A percentile compares a stretch with the other conserved stretches of the same genome.
Evolutionary conservation across 306 rosid species (phyloP).

Genomic region (Dicorynia guianensis): DNA sequence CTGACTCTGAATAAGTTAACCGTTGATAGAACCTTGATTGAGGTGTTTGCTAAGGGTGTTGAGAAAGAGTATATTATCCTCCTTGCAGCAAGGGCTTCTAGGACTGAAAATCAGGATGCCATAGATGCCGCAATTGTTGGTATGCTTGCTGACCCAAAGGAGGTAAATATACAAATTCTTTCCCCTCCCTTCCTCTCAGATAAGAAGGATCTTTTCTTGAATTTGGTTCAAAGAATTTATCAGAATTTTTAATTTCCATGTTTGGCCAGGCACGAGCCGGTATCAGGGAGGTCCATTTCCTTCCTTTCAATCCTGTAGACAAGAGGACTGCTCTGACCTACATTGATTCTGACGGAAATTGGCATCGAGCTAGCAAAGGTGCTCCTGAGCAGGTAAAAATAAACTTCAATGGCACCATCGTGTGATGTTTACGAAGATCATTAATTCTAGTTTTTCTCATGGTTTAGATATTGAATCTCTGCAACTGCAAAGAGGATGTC

Average conservation of each 20-base stretch:
- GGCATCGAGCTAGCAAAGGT: constrained; percentile 97
- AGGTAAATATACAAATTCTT: constrained; percentile 52
- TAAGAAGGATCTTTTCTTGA: not conserved
- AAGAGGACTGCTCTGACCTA: constrained; percentile 98
- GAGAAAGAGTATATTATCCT: constrained; percentile 84
- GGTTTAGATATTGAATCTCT: constrained; percentile 72
- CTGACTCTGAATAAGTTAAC: constrained; percentile 84
- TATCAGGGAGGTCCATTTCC: constrained; percentile 84
- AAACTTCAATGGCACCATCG: constrained; percentile 4
- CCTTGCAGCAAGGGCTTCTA: constrained; percentile 95
- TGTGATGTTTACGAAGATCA: constrained; percentile 27
- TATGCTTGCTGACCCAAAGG: constrained; percentile 96
- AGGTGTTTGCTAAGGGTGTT: constrained; percentile 84
- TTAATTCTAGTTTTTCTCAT: constrained; percentile 5
- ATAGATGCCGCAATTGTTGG: constrained; percentile 97
- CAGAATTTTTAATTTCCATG: not conserved
- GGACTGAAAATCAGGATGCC: constrained; percentile 97
- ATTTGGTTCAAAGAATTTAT: not conserved
- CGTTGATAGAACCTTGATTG: constrained; percentile 83
- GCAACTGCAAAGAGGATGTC: constrained; percentile 86
- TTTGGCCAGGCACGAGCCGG: constrained; percentile 86
- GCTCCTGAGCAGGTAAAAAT: constrained; percentile 97
- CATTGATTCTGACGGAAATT: constrained; percentile 78
- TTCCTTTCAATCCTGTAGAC: constrained; percentile 95
- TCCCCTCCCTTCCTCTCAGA: not conserved